phyloP scores from a whole-genome alignment of 2,329 filamentous ascomycete species.

The Ambrosiella xylebori region DNA sequence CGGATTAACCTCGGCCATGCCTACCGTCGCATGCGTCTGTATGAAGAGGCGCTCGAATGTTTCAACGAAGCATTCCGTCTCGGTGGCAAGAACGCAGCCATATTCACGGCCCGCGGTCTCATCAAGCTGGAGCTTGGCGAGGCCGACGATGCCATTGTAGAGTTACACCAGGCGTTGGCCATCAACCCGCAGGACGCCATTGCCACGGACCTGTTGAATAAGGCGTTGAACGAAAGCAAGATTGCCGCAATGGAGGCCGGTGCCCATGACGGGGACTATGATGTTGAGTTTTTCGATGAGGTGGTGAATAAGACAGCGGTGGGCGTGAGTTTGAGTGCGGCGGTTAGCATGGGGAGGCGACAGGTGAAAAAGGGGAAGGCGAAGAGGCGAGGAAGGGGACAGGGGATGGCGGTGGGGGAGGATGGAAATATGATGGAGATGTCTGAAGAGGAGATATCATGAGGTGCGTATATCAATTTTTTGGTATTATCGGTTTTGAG shows the following conservation, averaged over 20 bases:
- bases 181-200: slow-evolving; percentile 66
- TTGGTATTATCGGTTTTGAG: background rate
- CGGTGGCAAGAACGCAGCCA: slow-evolving; percentile 59
- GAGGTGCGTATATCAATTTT: background rate
- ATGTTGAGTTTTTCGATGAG: slow-evolving; percentile 33
- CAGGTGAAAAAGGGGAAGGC: slow-evolving; percentile 14
- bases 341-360: slow-evolving; percentile 17
- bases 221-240: slow-evolving; percentile 47
- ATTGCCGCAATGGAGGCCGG: slow-evolving; percentile 26
- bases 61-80: slow-evolving; percentile 79
- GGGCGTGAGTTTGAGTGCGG: slow-evolving; percentile 26
- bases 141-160: slow-evolving; percentile 59
- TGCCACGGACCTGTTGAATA: slow-evolving; percentile 59
- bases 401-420: slow-evolving; percentile 19
- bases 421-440: slow-evolving; percentile 36
- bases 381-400: slow-evolving; percentile 15
- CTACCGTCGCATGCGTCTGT: slow-evolving; percentile 52
- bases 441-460: slow-evolving; percentile 32
- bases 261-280: slow-evolving; percentile 29
- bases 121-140: slow-evolving; percentile 63
- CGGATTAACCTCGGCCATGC: slow-evolving; percentile 83
- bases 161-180: slow-evolving; percentile 70
- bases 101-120: slow-evolving; percentile 71
- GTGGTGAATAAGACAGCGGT: slow-evolving; percentile 21
- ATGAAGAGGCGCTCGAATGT: slow-evolving; percentile 54